Conservation (phyloP, 1,284 basidiomycete genomes). For the Albatrellus sp. region DNA sequence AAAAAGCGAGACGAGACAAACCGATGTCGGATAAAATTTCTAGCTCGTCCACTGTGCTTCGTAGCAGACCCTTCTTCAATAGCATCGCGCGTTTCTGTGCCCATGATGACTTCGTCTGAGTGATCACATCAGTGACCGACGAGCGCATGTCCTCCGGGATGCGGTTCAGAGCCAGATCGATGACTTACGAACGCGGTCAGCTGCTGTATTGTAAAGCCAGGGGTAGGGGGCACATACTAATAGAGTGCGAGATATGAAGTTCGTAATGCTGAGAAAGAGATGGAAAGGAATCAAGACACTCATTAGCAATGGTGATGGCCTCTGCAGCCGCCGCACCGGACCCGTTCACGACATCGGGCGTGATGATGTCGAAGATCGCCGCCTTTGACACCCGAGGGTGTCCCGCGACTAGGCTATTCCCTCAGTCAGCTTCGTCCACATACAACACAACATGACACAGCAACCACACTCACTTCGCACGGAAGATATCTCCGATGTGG, state of each 20-base stretch:
- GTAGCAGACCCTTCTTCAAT: slow-evolving; percentile 50
- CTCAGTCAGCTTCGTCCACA: not conserved
- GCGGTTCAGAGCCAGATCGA: slow-evolving; percentile 47
- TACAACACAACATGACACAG: not conserved
- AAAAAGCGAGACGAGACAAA: slow-evolving; percentile 17
- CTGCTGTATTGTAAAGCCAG: not conserved
- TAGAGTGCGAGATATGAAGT: slow-evolving; percentile 64
- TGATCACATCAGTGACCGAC: slow-evolving; percentile 47
- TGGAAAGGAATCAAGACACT: slow-evolving; percentile 60
- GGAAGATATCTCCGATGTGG: slow-evolving; percentile 68
- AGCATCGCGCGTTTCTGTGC: slow-evolving; percentile 59
- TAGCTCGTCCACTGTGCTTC: slow-evolving; percentile 55
- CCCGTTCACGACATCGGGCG: slow-evolving; percentile 50
- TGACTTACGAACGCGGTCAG: slow-evolving; percentile 30
- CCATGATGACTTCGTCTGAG: slow-evolving; percentile 44
- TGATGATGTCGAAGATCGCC: slow-evolving; percentile 72
- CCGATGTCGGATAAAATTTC: slow-evolving; percentile 55
- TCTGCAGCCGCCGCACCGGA: slow-evolving; percentile 58
- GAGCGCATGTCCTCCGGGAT: slow-evolving; percentile 41
- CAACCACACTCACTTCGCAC: slow-evolving; percentile 37
- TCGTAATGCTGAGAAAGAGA: slow-evolving; percentile 52
- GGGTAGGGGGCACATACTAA: slow-evolving; percentile 29
- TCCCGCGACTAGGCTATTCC: slow-evolving; percentile 33
- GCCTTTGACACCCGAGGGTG: slow-evolving; percentile 62
- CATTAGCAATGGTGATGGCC: slow-evolving; percentile 51